Evolutionary conservation across 2,329 filamentous ascomycete species (phyloP), one percentile per base, ranked within the genome.

Genomic region (Fusarium multiceps): DNA sequence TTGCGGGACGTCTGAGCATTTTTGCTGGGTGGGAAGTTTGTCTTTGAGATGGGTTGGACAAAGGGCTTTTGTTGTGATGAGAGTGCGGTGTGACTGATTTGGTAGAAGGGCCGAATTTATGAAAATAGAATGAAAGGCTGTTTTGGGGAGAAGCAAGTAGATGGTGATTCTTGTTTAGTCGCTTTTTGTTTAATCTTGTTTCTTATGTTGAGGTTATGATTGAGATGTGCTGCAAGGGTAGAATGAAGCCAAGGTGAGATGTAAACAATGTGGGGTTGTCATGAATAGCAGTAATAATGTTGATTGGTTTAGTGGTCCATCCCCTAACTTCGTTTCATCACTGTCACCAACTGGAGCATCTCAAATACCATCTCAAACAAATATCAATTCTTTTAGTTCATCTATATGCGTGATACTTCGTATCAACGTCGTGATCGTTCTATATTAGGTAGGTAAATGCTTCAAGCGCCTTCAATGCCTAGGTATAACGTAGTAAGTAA

Each of bases 1-100:
- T 93, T 13, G 91, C 86, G 18, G 88, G 86, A 47, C 91, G 88
- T 72, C 89, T 88, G 72, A 92, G 88, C 89, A 92, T 90, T 10
- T 63, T 62, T 13, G 37, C 20, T 37, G 46, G 46, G 21, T 55
- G 37, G 21, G 20, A 23, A 54, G 47, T 7, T 9, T 20, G 21
- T 28, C 21, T 28, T 49, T 45, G 16, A 25, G 42, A 25, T 53
- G 43, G 16, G 20, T 11, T n/a, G 42, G 42, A 67, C 63, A 67
- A 67, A 63, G 57, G 28, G 51, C 28, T 48, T 53, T 62, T 40
- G 58, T 27, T 46, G 30, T 45, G 41, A n/a, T 51, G 47, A 28
- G 21, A 53, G n/a, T 53, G 37, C 25, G 18, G 49, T 40, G 23
- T 41, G 14, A 25, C 12, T 20, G 23, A 9, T 41, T 10, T 41